These are phyloP conservation scores for Acanthochlamys bracteata DNA, from an alignment of 106 monocot genomes.

Conservation along the genomic window DNA sequence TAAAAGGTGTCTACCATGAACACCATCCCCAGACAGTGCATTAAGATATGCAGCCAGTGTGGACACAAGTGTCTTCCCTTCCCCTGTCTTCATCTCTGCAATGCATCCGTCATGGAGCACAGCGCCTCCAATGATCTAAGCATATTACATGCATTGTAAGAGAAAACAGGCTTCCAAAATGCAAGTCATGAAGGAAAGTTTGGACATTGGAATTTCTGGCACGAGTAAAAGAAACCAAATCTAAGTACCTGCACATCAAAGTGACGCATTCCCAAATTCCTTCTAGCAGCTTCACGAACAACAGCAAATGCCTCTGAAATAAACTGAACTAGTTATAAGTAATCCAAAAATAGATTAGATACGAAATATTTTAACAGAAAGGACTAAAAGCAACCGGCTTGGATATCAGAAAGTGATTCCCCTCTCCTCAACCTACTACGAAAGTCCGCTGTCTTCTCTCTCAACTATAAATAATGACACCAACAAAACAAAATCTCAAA, in stretches of 20 bases:
- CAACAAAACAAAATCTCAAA: neutral
- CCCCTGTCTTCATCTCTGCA: slow-evolving; percentile 99
- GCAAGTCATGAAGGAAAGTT: too few species aligned
- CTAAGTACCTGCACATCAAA: slow-evolving; percentile 89
- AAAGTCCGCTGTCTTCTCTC: slow-evolving; percentile 67
- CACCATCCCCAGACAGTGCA: slow-evolving; percentile 84
- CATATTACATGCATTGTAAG: neutral
- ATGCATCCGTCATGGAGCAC: slow-evolving; percentile 99
- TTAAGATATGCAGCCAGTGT: slow-evolving; percentile 96
- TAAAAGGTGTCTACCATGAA: slow-evolving; percentile 63
- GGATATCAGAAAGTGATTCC: slow-evolving; percentile 79
- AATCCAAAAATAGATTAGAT: neutral
- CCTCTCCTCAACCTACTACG: slow-evolving; percentile 54
- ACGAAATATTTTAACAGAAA: neutral
- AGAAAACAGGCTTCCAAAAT: neutral
- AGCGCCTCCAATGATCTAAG: slow-evolving; percentile 92
- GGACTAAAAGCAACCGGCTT: slow-evolving; percentile 49
- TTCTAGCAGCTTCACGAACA: slow-evolving; percentile 84
- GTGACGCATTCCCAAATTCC: slow-evolving; percentile 93
- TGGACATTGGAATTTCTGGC: too few species aligned
- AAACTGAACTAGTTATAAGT: neutral
- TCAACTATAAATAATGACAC: slow-evolving; percentile 31
- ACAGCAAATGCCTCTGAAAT: slow-evolving; percentile 93
- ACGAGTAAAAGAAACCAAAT: too few species aligned
- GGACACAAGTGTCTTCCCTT: slow-evolving; percentile 97